Base-by-base conservation (phyloP, 2,329 filamentous ascomycete species). In the Microdochium paspali region DNA sequence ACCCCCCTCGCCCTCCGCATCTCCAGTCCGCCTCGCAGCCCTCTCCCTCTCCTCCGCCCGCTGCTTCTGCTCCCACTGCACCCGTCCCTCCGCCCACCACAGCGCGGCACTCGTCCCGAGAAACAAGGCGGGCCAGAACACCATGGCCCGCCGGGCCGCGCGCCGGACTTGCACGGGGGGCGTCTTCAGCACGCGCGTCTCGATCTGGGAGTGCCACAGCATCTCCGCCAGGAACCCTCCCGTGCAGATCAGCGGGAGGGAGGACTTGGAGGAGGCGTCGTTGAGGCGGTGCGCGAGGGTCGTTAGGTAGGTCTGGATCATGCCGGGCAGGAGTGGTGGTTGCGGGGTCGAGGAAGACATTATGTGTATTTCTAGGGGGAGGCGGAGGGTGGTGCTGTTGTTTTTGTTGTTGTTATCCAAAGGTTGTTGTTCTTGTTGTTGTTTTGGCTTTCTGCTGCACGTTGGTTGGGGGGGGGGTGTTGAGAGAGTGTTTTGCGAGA, bases 71-170 rank as follows among this genome's bases (percentile, higher is more conserved):
- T n/a, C n/a, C n/a, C n/a, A n/a, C n/a, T n/a, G n/a, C 23, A 56
- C 51, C 47, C 31, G 53, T 50, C 51, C 49, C 31, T 55, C 52
- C n/a, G 57, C 57, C 57, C 58, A 60, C 30, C 47, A 49, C 30
- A 60, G 28, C 18, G 45, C 24, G 20, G 49, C 44, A 5, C 25
- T 44, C 24, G 51, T 58, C 10, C 24, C 48, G n/a, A 53, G 9
- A 40, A 51, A 58, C 21, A 58, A 1, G 10, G 24, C 13, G 2
- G 57, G 51, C 55, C 56, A 58, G 25, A 47, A 49, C 7, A 50
- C 5, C 10, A 28, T 44, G 5, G 52, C 53, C 43, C 45, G 50
- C 23, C 52, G 1, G 43, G 58, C 43, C 39, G 54, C 49, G 24
- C 46, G 50, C 32, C 45, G 50, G 24, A 54, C 44, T 24, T 32